Base-by-base conservation (phyloP, 106 monocot species). In the Amphibolis antarctica region DNA sequence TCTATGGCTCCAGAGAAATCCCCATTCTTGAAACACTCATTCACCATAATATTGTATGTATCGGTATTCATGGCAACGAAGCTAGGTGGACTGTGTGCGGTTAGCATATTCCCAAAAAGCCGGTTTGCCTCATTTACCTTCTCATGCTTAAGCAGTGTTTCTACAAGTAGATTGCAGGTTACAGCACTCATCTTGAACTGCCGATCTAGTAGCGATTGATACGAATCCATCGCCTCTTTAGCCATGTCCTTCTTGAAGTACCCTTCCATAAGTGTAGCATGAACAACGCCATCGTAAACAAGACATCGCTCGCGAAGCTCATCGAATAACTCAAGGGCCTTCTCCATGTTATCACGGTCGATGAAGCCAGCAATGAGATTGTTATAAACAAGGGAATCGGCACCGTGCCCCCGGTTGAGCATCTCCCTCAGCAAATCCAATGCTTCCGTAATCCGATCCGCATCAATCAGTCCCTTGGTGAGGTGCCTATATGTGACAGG, bases 41-140 rank as follows among this genome's bases (percentile, higher is more conserved):
- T 98, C 43, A 90, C 90, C 96, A 98, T 98, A 25, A 98, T 71
- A 66, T 84, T 98, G 30, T 87, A 98, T 11, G 90, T 85, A 29
- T 98, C 90, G 6, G 90, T 78, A 42, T 80, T 87, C 6, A 93
- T 44, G 3, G 71, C 85, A n/a, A 67, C 59, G 62, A 72, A 85
- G 53, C 66, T 76, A 3, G 85, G 88, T 0, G 86, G 89, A 7
- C 59, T 78, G 59, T 93, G 93, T 51, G 70, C 62, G 44, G 76
- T 63, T 28, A 89, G 70, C 88, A 93, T 93, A 19, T 75, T 60
- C 44, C 79, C 77, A 63, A 89, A 93, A 46, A 94, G 56, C 53
- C 63, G 67, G 12, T 79, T 58, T 1, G 86, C 88, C 68, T 94
- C 93, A 12, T 77, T 74, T 46, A 70, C 49, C 75, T 83, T 89